Base-by-base conservation (phyloP, 352 stramenopile species). In the Globisporangium perplexum region DNA sequence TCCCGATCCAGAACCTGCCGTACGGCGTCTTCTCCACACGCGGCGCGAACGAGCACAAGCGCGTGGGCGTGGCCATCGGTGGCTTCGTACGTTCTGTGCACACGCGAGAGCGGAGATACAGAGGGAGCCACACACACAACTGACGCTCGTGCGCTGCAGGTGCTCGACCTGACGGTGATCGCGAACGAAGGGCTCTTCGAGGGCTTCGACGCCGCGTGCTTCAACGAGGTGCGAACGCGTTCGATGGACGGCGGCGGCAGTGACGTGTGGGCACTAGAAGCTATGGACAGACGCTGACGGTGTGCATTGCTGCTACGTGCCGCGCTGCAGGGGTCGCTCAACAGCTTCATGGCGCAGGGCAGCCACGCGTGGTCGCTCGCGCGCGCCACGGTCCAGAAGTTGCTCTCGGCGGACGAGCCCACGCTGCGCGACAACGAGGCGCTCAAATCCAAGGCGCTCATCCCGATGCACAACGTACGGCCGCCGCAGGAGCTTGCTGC, bases 1-100 rank as follows among this genome's bases (percentile, higher is more conserved):
- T 98, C 62, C 86, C 94, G 24, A 81, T 98, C 50, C 76, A 95
- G 57, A 99, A 98, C 73, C 76, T 99, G 52, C 95, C 95, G 20
- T 98, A 98, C 75, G 94, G 96, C 43, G 73, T 98, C 17, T 98
- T 97, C 66, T 97, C 86, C 26, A 83, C 74, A 58, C 76, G n/a
- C n/a, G n/a, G 72, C 51, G 81, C 53, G 53, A 86, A 69, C 65
- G 68, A 73, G 48, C 74, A 81, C 62, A 80, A 68, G 53, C 82
- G 86, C 63, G 66, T 92, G 30, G 86, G 86, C 62, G 86, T 93
- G 30, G 83, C 85, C 59, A 92, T 96, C 47, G 84, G 84, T 55
- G 70, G 88, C 53, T 79, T 77, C 55, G 77, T 90, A 66, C 45
- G 75, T 72, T 11, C n/a, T 26, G 39, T 26, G 3, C 8, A 12